Evolutionary conservation across 2,329 filamentous ascomycete genomes (phyloP), one percentile per base, ranked within the genome.

Genomic region (Paraphaeosphaeria sporulosa): DNA sequence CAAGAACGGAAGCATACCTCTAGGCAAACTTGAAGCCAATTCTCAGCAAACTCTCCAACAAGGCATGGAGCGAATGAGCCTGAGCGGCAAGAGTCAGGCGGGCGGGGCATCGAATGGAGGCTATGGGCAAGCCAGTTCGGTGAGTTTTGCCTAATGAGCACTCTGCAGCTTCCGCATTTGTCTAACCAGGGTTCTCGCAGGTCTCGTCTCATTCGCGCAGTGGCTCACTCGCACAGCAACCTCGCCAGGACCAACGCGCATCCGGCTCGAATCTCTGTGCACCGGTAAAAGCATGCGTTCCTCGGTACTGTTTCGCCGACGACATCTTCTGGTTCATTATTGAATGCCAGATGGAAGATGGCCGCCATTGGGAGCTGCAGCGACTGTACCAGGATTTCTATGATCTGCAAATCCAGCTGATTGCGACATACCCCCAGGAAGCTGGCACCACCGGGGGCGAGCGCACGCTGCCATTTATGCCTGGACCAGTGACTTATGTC

Each of bases 311-410:
- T 77, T 98, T 96, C 73, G 93, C 93, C 61, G 94, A 98, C 74
- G 94, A 97, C 69, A 97, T 97, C 77, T 98, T 98, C 79, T 98
- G 95, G 93, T 99, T 98, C 73, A 92, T 97, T 57, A 94, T 99
- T 60, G 94, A 97, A 77, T 93, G 92, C 25, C 86, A 90, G 70
- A 87, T 98, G 78, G 93, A 97, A 73, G 94, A 98, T 74, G 94
- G 93, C 50, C 87, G 92, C 49, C 90, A 92, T 73, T 98, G 94
- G 93, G 94, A 97, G 75, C 82, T 99, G 52, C 94, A 93, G 42
- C 89, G 95, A 64, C 95, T 96, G 74, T 99, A 99, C 74, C 93
- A 98, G 77, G 95, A 98, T 80, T 99, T 99, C 75, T 99, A 98
- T 80, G 95, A 98, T 78, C 94, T 98, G 77, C 95, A 99, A 77